Conservation (phyloP, 75 land plant genomes). For the Adiantum capillusveneris region DNA sequence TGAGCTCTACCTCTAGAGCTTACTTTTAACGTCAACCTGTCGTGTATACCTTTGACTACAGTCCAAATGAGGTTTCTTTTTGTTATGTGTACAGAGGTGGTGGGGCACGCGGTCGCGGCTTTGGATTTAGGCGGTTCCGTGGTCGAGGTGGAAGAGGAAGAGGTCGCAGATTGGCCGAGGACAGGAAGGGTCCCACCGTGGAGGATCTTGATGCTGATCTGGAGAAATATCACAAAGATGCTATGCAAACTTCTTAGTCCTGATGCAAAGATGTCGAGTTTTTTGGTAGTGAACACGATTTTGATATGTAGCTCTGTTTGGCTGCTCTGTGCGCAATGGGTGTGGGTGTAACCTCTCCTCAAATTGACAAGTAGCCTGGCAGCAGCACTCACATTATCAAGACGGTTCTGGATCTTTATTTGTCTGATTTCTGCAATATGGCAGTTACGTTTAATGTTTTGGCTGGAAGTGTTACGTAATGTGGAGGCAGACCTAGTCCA, state of each 20-base stretch:
- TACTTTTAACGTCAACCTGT: background rate
- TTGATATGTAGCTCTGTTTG: too few relatives aligned
- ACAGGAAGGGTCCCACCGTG: conserved; percentile 17
- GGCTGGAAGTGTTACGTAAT: too few relatives aligned
- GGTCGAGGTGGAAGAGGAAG: conserved; percentile 29
- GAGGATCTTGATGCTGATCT: conserved; percentile 70
- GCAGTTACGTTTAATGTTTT: too few relatives aligned
- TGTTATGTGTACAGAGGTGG: background rate
- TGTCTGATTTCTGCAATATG: too few relatives aligned
- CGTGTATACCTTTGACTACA: background rate
- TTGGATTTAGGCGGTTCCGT: conserved; percentile 8
- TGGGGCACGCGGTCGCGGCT: conserved; percentile 29
- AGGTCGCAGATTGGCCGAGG: conserved; percentile 24
- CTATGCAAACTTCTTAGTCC: conserved; percentile 42
- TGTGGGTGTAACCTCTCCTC: too few relatives aligned
- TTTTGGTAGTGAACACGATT: too few relatives aligned
- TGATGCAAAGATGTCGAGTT: too few relatives aligned
- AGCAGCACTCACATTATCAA: too few relatives aligned
- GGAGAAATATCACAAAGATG: conserved; percentile 60
- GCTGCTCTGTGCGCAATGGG: too few relatives aligned
- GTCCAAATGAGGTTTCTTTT: background rate
- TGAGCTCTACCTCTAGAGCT: background rate
- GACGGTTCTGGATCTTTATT: too few relatives aligned
- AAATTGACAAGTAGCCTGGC: too few relatives aligned
- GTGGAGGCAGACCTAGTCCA: too few relatives aligned